Percentiles rank a stretch among this genome's conserved stretches.
phyloP scores from a whole-genome alignment of 169 alveolate genomes.

The Plasmodium gaboni region DNA sequence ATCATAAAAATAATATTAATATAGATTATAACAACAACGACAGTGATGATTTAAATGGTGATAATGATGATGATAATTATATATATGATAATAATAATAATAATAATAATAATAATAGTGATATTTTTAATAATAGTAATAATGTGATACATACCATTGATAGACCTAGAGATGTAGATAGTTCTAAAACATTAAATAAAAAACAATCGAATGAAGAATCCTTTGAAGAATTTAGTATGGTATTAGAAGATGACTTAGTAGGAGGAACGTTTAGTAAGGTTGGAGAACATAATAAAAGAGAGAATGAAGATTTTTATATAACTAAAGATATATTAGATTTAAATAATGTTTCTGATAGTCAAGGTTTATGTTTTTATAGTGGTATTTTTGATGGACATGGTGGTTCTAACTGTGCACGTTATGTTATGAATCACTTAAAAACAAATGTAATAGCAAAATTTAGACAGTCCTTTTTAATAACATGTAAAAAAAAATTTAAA shows the following conservation, averaged over 20 bases:
- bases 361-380: slow-evolving; percentile 86
- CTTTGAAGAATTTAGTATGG: slow-evolving; percentile 78
- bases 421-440: slow-evolving; percentile 85
- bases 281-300: slow-evolving; percentile 78
- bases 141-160: background rate
- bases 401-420: slow-evolving; percentile 89
- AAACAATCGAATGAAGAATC: slow-evolving; percentile 48
- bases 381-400: slow-evolving; percentile 90
- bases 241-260: slow-evolving; percentile 81
- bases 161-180: background rate
- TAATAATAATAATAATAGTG: background rate
- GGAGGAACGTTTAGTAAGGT: slow-evolving; percentile 80
- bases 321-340: slow-evolving; percentile 85
- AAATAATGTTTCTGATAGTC: slow-evolving; percentile 80
- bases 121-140: background rate
- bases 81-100: background rate
- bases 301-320: slow-evolving; percentile 84
- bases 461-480: slow-evolving; percentile 81
- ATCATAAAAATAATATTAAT: background rate
- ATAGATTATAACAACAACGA: background rate
- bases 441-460: slow-evolving; percentile 85
- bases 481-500: slow-evolving; percentile 73
- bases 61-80: background rate
- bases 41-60: background rate
- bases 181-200: background rate